A percentile compares a stretch with the other conserved stretches of the same genome.
phyloP scores from a whole-genome alignment of 1,284 basidiomycete genomes.

The Ceratobasidium sp. region DNA sequence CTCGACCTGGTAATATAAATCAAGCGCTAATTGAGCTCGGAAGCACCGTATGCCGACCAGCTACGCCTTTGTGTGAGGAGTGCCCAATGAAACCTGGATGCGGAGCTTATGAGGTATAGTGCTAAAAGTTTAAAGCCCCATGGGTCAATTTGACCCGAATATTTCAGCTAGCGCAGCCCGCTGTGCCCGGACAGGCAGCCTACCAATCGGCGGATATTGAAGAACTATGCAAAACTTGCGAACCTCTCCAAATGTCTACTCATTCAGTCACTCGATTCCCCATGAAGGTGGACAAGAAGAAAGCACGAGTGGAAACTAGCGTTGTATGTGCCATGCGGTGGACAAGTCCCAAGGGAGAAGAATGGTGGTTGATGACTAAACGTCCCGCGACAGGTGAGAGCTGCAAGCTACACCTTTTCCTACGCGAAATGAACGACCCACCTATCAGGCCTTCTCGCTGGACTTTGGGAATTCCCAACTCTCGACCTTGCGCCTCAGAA shows the following conservation, averaged over 20 bases:
- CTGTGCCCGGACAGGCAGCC: constrained; percentile 49
- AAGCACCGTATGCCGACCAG: constrained; percentile 89
- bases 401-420: constrained; percentile 45
- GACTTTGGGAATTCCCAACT: constrained; percentile 86
- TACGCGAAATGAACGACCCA: constrained; percentile 48
- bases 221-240: constrained; percentile 79
- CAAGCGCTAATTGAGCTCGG: constrained; percentile 91
- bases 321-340: constrained; percentile 89
- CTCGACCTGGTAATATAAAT: constrained; percentile 82
- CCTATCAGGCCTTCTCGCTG: constrained; percentile 84
- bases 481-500: constrained; percentile 53
- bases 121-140: constrained; percentile 25
- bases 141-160: constrained; percentile 44
- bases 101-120: constrained; percentile 64
- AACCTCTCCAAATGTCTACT: constrained; percentile 65
- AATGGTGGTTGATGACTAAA: constrained; percentile 80
- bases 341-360: constrained; percentile 60
- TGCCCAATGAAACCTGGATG: constrained; percentile 83
- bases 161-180: constrained; percentile 44
- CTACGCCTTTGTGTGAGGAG: constrained; percentile 75
- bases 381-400: constrained; percentile 82
- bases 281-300: constrained; percentile 88
- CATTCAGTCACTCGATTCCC: constrained; percentile 79
- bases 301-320: constrained; percentile 85
- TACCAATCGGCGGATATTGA: constrained; percentile 68